phyloP scores from a whole-genome alignment of 257 asterid genomes.

The Fraxinus excelsior region DNA sequence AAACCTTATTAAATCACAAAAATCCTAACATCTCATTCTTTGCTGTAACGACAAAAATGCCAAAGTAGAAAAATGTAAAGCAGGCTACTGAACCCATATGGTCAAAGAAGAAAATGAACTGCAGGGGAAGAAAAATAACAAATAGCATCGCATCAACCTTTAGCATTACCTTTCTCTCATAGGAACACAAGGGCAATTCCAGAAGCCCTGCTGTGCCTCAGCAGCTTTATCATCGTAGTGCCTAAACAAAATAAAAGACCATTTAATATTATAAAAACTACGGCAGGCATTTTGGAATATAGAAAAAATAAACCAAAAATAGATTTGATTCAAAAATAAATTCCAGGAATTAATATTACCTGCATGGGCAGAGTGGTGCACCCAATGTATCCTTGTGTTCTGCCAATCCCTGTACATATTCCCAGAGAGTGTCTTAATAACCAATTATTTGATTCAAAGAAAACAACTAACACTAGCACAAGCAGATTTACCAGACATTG shows the following conservation, averaged over 20 bases:
- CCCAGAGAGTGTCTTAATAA: constrained; percentile 10
- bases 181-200: constrained; percentile 95
- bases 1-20: neutral
- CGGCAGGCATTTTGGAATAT: constrained; percentile 4
- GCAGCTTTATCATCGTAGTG: constrained; percentile 92
- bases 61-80: neutral
- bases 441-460: constrained; percentile 5
- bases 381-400: constrained; percentile 95
- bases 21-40: constrained; percentile 6
- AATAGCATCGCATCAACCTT: neutral
- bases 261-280: neutral
- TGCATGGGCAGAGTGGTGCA: constrained; percentile 97
- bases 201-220: constrained; percentile 94
- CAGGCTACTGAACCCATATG: neutral
- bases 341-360: constrained; percentile 42
- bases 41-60: neutral
- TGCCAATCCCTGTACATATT: constrained; percentile 80
- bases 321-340: neutral
- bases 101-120: neutral
- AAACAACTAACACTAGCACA: neutral
- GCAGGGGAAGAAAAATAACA: neutral
- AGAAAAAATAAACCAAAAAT: neutral
- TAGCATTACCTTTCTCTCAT: constrained; percentile 57
- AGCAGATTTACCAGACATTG: neutral
- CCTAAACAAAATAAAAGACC: constrained; percentile 31